Evolutionary conservation across 768 basidiomycete genomes (phyloP), one percentile per base, ranked within the genome.

Genomic region (Rickenella mellea): DNA sequence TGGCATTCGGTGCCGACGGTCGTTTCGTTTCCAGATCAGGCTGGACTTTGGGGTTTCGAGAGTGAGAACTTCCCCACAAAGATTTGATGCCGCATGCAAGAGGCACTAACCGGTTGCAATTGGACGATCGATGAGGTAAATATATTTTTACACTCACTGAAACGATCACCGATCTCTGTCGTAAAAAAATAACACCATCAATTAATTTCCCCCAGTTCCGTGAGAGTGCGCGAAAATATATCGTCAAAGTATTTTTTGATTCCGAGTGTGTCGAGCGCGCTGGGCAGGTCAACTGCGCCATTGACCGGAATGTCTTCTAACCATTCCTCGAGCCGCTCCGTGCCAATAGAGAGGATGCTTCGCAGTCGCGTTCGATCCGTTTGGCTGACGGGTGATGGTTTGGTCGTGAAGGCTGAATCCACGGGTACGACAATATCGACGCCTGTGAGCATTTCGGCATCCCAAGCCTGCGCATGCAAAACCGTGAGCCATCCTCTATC

Each of bases 401-500:
- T n/a, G 30, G 30, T 32, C 30, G 4, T 32, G 30, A n/a, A 19
- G 38, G 39, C 15, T 22, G 20, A 3, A 29, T 58, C 62, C 12
- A 61, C 60, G n/a, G 71, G 65, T 3, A 74, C 41, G 4, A 63
- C 48, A 25, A 73, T 55, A 42, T 74, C 63, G n/a, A 61, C 50
- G 15, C 63, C 74, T 4, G 55, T 49, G 4, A 66, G 64, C 5
- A 55, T 50, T 3, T 55, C 60, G 1, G 80, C 67, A 49, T 86
- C 76, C 86, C 86, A 89, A 2, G 71, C 66, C 51, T 83, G 78
- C 5, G 64, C 62, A 28, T 70, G 70, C 22, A 89, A 66, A 2
- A 83, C 80, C 14, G 74, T 69, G 11, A 76, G 49, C 86, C 86
- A 89, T 0, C 76, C 82, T 39, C 76, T 69, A 58, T 89, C 86